These are phyloP conservation scores for Phyllosticta citriasiana DNA, from an alignment of 2,329 filamentous ascomycete genomes.

Conservation along the genomic window DNA sequence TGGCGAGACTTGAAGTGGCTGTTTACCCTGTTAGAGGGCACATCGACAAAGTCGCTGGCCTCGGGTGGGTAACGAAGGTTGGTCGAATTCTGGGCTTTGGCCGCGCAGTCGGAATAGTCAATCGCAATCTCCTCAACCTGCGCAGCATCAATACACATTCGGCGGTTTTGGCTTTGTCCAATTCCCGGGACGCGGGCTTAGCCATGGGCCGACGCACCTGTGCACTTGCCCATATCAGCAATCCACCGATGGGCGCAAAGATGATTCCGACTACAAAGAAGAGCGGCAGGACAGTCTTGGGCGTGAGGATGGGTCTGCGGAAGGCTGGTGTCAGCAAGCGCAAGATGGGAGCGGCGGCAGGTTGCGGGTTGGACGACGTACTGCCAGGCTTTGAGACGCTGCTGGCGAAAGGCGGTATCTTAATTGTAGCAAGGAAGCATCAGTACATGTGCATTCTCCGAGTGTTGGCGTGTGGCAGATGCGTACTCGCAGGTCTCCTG, in stretches of 20 bases:
- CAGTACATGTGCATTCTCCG: neutral
- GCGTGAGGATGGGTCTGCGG: conserved; percentile 78
- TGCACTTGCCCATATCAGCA: conserved; percentile 76
- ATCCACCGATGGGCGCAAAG: conserved; percentile 83
- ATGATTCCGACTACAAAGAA: conserved; percentile 88
- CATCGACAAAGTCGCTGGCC: conserved; percentile 31
- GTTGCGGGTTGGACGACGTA: conserved; percentile 40
- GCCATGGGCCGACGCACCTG: conserved; percentile 42
- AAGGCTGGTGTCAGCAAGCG: conserved; percentile 30
- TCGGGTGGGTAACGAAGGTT: conserved; percentile 11
- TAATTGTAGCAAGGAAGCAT: conserved; percentile 17
- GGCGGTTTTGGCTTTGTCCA: neutral
- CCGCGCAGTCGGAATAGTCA: conserved; percentile 74
- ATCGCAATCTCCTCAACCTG: conserved; percentile 85
- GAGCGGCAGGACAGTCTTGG: conserved; percentile 82
- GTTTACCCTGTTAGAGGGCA: conserved; percentile 49
- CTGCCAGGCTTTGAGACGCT: conserved; percentile 98
- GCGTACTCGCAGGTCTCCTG: conserved; percentile 77
- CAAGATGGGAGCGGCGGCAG: neutral
- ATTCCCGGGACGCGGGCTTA: neutral
- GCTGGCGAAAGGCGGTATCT: conserved; percentile 96
- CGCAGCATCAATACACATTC: neutral
- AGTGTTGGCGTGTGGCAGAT: conserved; percentile 11
- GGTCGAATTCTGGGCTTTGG: conserved; percentile 35
- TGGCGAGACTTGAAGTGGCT: conserved; percentile 60